These are phyloP conservation scores for Pichia nakasei DNA, from an alignment of 805 yeast genomes.

Conservation along the genomic window DNA sequence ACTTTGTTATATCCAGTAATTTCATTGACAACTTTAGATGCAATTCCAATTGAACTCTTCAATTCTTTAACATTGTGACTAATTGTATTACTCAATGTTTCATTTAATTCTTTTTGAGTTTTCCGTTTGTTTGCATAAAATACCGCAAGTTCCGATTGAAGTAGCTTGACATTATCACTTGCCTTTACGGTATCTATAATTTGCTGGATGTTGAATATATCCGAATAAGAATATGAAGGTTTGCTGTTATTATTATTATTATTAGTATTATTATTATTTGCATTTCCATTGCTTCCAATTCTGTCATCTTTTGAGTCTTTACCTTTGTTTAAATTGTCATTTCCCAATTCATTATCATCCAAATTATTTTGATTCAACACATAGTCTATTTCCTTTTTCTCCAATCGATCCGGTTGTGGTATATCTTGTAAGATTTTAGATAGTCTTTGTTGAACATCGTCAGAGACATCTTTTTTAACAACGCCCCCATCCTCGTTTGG, in stretches of 20 bases:
- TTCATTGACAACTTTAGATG: slow-evolving; percentile 70
- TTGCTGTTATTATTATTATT: neutral
- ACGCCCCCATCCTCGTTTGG: no score
- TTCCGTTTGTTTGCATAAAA: slow-evolving; percentile 20
- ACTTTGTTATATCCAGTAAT: slow-evolving; percentile 86
- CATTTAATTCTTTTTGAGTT: slow-evolving; percentile 24
- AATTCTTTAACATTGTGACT: slow-evolving; percentile 45
- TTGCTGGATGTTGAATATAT: slow-evolving; percentile 12
- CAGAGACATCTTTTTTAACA: neutral
- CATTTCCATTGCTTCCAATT: no score
- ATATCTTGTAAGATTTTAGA: slow-evolving; percentile 9
- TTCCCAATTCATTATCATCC: neutral
- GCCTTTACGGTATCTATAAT: slow-evolving; percentile 21
- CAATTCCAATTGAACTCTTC: slow-evolving; percentile 48
- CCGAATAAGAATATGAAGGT: neutral
- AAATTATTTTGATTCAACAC: neutral
- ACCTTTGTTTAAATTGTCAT: no score
- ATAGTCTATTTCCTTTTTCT: neutral
- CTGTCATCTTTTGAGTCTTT: neutral
- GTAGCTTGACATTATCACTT: slow-evolving; percentile 26
- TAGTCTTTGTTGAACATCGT: slow-evolving; percentile 6
- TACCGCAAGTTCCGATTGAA: slow-evolving; percentile 24
- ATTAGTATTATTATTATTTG: no score
- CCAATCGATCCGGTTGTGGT: neutral
- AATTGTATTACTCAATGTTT: slow-evolving; percentile 33